Conservation (phyloP, 371 early-diverging fungal genomes). For the Zopfochytrium polystomum region DNA sequence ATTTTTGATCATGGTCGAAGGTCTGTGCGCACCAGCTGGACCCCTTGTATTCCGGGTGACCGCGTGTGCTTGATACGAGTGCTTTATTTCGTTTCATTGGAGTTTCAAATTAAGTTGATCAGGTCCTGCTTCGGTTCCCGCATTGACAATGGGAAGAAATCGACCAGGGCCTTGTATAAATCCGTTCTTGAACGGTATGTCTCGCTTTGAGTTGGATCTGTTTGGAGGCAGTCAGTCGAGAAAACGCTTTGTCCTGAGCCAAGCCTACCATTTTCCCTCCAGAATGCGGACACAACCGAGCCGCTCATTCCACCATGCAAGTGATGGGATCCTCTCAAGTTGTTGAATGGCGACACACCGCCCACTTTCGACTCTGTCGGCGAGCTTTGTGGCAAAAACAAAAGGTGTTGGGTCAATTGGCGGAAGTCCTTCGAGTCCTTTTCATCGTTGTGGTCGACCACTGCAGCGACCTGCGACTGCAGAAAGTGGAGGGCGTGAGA, state of each 20-base stretch:
- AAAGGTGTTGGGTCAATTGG: constrained; percentile 58
- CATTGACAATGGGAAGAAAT: constrained; percentile 75
- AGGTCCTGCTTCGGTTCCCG: constrained; percentile 75
- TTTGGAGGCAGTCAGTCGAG: background rate
- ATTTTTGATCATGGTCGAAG: too few species aligned
- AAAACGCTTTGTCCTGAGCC: background rate
- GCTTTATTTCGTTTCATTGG: too few species aligned
- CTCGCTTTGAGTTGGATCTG: constrained; percentile 3
- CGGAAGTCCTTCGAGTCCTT: constrained; percentile 65
- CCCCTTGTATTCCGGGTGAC: too few species aligned
- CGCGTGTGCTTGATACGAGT: too few species aligned
- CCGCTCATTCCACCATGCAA: too few species aligned
- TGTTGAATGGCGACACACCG: too few species aligned
- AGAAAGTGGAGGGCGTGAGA: constrained; percentile 70
- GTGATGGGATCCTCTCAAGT: too few species aligned
- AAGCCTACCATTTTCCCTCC: background rate
- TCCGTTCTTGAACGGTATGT: constrained; percentile 52
- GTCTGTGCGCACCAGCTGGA: too few species aligned
- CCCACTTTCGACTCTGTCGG: too few species aligned
- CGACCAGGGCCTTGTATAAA: constrained; percentile 67
- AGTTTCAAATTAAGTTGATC: constrained; percentile 67
- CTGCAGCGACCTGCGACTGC: constrained; percentile 56
- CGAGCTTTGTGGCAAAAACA: constrained; percentile 33
- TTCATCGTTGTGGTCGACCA: constrained; percentile 65
- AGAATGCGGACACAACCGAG: too few species aligned